Evolutionary conservation across 2,329 filamentous ascomycete genomes (phyloP).

Genomic region (Plectosphaerella plurivora): DNA sequence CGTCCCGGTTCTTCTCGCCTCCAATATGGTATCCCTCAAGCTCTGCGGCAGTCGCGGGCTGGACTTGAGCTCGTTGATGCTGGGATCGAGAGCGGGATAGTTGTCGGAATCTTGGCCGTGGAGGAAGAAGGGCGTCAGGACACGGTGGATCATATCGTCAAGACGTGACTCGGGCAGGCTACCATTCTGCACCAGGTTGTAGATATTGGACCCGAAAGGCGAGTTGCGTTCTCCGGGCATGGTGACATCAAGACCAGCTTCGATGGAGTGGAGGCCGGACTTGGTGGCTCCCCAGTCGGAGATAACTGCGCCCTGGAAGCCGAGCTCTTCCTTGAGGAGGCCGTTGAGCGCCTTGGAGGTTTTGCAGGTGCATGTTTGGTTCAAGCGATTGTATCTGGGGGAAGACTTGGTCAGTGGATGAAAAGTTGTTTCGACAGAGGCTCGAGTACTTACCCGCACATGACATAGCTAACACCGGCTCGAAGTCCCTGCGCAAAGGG

Average conservation of each 20-base stretch:
- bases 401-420: not conserved
- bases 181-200: conserved; percentile 70
- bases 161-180: conserved; percentile 66
- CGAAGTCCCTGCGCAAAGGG: conserved; percentile 54
- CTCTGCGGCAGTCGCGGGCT: not conserved
- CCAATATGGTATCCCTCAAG: not conserved
- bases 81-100: conserved; percentile 26
- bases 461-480: conserved; percentile 53
- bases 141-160: conserved; percentile 67
- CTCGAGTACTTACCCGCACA: conserved; percentile 38
- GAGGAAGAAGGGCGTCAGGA: conserved; percentile 50
- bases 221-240: conserved; percentile 46
- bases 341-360: conserved; percentile 67
- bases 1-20: conserved; percentile 17
- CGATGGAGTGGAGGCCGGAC: conserved; percentile 47
- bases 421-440: too few species aligned
- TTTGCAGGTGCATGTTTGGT: conserved; percentile 70
- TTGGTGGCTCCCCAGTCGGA: conserved; percentile 68
- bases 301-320: conserved; percentile 65
- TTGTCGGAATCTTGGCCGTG: conserved; percentile 66
- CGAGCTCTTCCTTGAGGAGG: conserved; percentile 58
- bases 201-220: conserved; percentile 58
- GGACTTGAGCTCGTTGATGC: not conserved
- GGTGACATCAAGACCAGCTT: conserved; percentile 65
- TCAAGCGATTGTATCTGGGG: conserved; percentile 62